phyloP scores from a whole-genome alignment of 108 stramenopile species.

The Skeletonema costatum region DNA sequence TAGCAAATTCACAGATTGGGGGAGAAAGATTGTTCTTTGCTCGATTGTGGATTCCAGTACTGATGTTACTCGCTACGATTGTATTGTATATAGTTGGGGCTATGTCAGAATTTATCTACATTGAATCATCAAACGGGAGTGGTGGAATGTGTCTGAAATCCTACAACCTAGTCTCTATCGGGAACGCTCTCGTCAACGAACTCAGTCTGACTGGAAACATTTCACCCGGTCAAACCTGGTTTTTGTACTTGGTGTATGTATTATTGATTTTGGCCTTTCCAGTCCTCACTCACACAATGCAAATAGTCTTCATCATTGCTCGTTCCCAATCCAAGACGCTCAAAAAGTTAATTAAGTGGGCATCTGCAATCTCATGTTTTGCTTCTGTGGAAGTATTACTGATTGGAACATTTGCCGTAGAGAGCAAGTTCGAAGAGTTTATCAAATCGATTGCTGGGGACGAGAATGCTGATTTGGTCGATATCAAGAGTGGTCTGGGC shows the following conservation, averaged over 20 bases:
- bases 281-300: constrained; percentile 40
- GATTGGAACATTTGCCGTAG: constrained; percentile 44
- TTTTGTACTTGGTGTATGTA: constrained; percentile 36
- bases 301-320: constrained; percentile 27
- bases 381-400: constrained; percentile 46
- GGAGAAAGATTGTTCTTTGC: constrained; percentile 4
- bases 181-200: constrained; percentile 39
- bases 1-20: not conserved
- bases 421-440: constrained; percentile 42
- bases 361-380: constrained; percentile 43
- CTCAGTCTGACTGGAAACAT: constrained; percentile 23
- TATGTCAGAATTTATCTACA: constrained; percentile 32
- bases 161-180: constrained; percentile 47
- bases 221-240: constrained; percentile 39
- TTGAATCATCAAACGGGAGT: constrained; percentile 29
- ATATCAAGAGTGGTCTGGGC: constrained; percentile 40
- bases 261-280: constrained; percentile 40
- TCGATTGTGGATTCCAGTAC: constrained; percentile 22
- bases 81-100: constrained; percentile 34
- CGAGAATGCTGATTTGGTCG: constrained; percentile 29
- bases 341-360: constrained; percentile 17
- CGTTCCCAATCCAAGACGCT: constrained; percentile 8
- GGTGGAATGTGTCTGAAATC: constrained; percentile 27
- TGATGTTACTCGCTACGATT: constrained; percentile 8
- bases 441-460: constrained; percentile 48